Evolutionary conservation across 495 filamentous ascomycete genomes (phyloP), one percentile per base, ranked within the genome.

Genomic region (Aspergillus conjunctus): DNA sequence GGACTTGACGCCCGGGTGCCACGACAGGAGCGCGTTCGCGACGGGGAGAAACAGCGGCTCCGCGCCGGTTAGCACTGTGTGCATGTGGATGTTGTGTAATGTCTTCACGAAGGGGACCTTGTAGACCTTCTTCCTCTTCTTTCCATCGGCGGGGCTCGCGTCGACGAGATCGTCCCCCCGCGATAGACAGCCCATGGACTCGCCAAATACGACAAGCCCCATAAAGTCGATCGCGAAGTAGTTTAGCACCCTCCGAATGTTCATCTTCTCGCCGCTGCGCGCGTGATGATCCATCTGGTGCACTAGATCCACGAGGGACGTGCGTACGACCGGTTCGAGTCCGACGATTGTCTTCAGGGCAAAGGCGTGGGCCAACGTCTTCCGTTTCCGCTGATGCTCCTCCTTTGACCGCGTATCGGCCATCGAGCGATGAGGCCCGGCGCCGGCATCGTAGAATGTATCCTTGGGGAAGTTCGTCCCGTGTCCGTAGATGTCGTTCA

Each of bases 401-500:
- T 58, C 49, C 50, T 70, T 69, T 45, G 75, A 68, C 5, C 72
- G 59, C 14, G 73, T 71, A 56, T 79, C 73, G 34, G 73, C 71
- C 1, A 76, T 66, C 41, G 73, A 70, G n/a, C 58, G 68, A 52
- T 79, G 75, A 7, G 69, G 62, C 4, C 78, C 80, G 4, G 69
- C 56, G 4, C 68, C 48, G 14, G 69, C 58, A 8, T 59, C 54
- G 65, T 84, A 84, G 15, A 69, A 71, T 2, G 63, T 52, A 55
- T 79, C 79, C 56, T 83, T 84, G 30, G 65, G 61, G 55, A 75
- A 78, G 30, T 62, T 60, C 0, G 81, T 78, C 21, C 65, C 69
- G 62, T 84, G 79, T 20, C 80, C 80, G 58, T 82, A 83, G 50
- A 83, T 81, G 59, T 81, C 79, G 56, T 71, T 72, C 52, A 82